phyloP scores from a whole-genome alignment of 257 asterid genomes.

The Primulina huaijiensis region DNA sequence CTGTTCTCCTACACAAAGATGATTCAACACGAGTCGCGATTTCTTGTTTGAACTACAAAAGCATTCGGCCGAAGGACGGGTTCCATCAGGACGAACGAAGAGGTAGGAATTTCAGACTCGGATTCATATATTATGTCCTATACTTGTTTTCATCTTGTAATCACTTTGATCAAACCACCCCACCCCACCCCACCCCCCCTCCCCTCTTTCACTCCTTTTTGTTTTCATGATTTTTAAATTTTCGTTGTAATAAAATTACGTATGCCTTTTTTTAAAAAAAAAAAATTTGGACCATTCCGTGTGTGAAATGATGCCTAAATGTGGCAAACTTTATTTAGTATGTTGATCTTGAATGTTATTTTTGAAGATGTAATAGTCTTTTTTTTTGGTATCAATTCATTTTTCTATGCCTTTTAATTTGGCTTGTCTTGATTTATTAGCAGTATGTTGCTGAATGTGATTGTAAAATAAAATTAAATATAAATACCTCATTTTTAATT shows the following conservation, averaged over 20 bases:
- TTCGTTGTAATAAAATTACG: conserved; percentile 27
- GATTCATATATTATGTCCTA: conserved; percentile 22
- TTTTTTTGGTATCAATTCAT: too few relatives aligned
- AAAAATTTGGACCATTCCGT: conserved; percentile 4
- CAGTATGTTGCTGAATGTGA: too few relatives aligned
- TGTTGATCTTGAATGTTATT: too few relatives aligned
- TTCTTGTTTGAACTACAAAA: conserved; percentile 17
- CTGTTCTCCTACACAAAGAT: conserved; percentile 84
- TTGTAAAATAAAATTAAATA: too few relatives aligned
- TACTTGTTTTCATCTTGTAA: conserved; percentile 25
- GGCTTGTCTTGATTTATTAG: too few relatives aligned
- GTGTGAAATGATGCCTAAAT: too few relatives aligned
- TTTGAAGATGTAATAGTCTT: too few relatives aligned
- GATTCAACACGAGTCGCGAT: conserved; percentile 22
- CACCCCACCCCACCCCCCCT: neutral
- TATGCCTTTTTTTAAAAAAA: conserved; percentile 9
- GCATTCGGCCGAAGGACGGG: neutral
- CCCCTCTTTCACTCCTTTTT: neutral
- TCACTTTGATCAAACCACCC: neutral
- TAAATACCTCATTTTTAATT: too few relatives aligned
- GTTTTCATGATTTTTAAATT: too few relatives aligned
- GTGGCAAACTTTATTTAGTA: too few relatives aligned
- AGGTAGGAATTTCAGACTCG: conserved; percentile 32
- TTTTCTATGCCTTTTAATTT: too few relatives aligned
- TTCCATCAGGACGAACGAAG: conserved; percentile 17